Base-by-base conservation (phyloP, 163 green algal species). In the Scenedesmus sp. region DNA sequence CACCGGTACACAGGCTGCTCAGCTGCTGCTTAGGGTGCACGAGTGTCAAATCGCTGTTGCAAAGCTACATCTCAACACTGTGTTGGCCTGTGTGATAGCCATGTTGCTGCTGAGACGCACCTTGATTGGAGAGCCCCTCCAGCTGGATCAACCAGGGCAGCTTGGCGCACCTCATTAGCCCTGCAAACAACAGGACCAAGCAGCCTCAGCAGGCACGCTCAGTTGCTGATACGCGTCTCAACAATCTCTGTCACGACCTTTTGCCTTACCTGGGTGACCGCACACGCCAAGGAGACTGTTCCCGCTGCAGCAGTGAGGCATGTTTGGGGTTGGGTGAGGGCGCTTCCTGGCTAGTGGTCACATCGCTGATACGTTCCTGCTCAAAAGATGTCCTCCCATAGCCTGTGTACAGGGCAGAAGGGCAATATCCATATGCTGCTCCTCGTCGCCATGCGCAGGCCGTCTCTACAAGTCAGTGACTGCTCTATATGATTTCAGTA, bases 61-160 rank as follows among this genome's bases (percentile, higher is more conserved):
- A 37, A 10, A 9, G 5, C 20, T 72, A 30, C 4, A n/a, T 72
- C 20, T 72, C 22, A 72, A 7, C 22, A 35, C 22, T 72, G 22
- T 4, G 59, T 72, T 61, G 10, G 46, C 7, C 10, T 18, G 46
- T 56, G 10, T 56, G 46, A 2, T 18, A 76, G 65, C 65, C 40
- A 3, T 76, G 65, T 24, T 76, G 30, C 24, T 40, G 65, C 65
- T 37, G 65, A 2, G 0, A 30, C 65, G 65, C 53, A 87, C 82
- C 82, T 87, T 87, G 51, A 87, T 49, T 40, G 82, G 82, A 53
- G 51, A 87, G 33, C 82, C 53, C 70, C 61, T 43, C 51, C 53
- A 40, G n/a, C 42, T 35, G 79, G 82, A 40, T 87, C 82, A 37
- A 42, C 43, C 16, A 76, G 43, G 30, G 82, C 82, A 79, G 82